These are phyloP conservation scores for Narthecium ossifragum DNA, from an alignment of 106 monocot genomes.

Conservation along the genomic window DNA sequence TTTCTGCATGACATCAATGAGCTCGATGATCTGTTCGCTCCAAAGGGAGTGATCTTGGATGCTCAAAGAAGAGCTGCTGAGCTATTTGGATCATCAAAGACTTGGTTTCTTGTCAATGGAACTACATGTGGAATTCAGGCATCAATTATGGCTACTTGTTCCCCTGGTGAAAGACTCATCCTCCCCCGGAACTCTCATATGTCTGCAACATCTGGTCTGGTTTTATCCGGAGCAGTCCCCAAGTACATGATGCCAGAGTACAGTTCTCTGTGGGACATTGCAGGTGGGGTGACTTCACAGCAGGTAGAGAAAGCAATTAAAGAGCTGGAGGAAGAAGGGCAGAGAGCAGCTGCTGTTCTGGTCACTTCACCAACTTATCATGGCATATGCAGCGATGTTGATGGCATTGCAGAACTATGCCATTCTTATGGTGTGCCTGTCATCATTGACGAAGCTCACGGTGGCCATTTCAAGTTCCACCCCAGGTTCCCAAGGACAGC, in stretches of 20 bases:
- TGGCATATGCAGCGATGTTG: slow-evolving; percentile 69
- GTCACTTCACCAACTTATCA: slow-evolving; percentile 88
- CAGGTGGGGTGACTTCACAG: slow-evolving; percentile 46
- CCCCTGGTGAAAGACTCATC: slow-evolving; percentile 53
- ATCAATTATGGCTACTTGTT: slow-evolving; percentile 83
- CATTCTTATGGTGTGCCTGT: slow-evolving; percentile 51
- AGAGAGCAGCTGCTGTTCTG: slow-evolving; percentile 51
- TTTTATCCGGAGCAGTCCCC: slow-evolving; percentile 64
- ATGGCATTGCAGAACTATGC: slow-evolving; percentile 42
- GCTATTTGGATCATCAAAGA: slow-evolving; percentile 62
- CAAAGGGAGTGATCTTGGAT: slow-evolving; percentile 65
- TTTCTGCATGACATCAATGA: slow-evolving; percentile 77
- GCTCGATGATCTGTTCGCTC: slow-evolving; percentile 78
- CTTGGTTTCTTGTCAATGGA: slow-evolving; percentile 92
- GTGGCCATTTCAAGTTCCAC: slow-evolving; percentile 78
- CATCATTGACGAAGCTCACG: slow-evolving; percentile 88
- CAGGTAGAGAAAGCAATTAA: slow-evolving; percentile 55
- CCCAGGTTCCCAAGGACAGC: slow-evolving; percentile 45
- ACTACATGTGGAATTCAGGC: slow-evolving; percentile 85
- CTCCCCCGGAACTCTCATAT: slow-evolving; percentile 74
- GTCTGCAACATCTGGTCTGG: slow-evolving; percentile 59
- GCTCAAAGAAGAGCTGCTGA: slow-evolving; percentile 60
- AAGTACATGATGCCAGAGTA: slow-evolving; percentile 73
- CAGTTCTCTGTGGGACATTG: slow-evolving; percentile 59
- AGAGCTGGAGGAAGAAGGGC: slow-evolving; percentile 38